Evolutionary conservation across 1,139 yeast species (phyloP), one percentile per base, ranked within the genome.

Genomic region (Kodamaea arcana): DNA sequence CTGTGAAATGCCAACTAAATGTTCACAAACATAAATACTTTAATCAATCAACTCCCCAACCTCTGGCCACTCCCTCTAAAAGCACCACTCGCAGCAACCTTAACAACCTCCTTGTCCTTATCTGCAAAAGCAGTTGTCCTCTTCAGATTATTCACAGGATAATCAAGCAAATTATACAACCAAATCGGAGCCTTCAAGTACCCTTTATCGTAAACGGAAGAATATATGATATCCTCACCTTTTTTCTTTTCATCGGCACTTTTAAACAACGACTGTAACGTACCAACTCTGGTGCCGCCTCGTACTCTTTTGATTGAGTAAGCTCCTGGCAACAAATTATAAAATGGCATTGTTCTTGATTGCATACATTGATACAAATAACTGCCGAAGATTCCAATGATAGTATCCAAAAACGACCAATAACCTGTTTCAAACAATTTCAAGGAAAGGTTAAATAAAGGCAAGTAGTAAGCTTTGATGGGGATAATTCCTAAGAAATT

Each of bases 361-460:
- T 78, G 82, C 23, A 76, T 52, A 48, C 85, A 79, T 42, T 74
- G 78, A 54, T 78, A 79, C 15, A 75, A 45, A 47, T 79, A 79
- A 0, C 80, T 83, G 2, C 75, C 72, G 6, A 63, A 48, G 42
- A 75, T 68, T 1, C 85, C 84, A 13, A 69, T 50, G 2, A 71
- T 40, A 0, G 75, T 60, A 39, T 67, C 65, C 12, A 65, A 46
- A 34, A 74, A 64, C 2, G 67, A 42, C 3, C 54, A 39, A 24
- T 48, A 57, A 1, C 80, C 80, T 24, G 62, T 67, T 3, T 67
- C 52, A 15, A 78, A 54, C 32, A 74, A 53, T 35, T 73, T 65
- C 46, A 74, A 60, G 1, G 74, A 72, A 25, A 77, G 46, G 29
- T 75, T 70, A 32, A 76, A 79, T 8, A 78, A 58, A 3, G 85